Conservation (phyloP, 2,329 filamentous ascomycete species). For the Clarireedia homoeocarpa region DNA sequence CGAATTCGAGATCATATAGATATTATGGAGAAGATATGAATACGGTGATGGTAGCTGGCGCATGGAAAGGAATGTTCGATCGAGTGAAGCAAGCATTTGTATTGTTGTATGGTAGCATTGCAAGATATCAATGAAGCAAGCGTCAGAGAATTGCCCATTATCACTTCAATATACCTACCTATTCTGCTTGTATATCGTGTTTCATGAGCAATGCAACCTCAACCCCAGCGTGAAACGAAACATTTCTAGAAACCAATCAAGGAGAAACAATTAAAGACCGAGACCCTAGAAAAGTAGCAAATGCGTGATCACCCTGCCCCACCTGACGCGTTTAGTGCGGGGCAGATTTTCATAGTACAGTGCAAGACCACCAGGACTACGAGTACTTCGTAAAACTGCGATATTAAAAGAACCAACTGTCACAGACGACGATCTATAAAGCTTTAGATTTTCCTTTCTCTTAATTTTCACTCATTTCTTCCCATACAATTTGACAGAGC, state of each 20-base stretch:
- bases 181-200: too few species aligned
- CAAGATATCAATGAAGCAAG: conserved; percentile 1
- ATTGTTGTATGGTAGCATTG: conserved; percentile 16
- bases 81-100: conserved; percentile 15
- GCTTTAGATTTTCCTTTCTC: neutral
- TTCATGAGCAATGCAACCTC: too few species aligned
- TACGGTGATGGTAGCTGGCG: conserved; percentile 12
- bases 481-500: neutral
- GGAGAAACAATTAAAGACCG: too few species aligned
- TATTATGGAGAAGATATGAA: neutral
- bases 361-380: neutral
- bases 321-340: conserved; percentile 1
- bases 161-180: too few species aligned
- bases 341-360: conserved; percentile 2
- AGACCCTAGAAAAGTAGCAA: neutral
- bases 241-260: too few species aligned
- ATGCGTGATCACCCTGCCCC: neutral
- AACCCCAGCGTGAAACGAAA: too few species aligned
- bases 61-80: conserved; percentile 13
- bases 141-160: neutral
- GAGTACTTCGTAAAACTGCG: too few species aligned
- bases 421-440: neutral
- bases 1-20: conserved; percentile 67
- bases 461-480: neutral
- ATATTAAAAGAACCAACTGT: too few species aligned